These are phyloP conservation scores for Aureobasidium sp. DNA, from an alignment of 2,329 filamentous ascomycete species.

Conservation along the genomic window DNA sequence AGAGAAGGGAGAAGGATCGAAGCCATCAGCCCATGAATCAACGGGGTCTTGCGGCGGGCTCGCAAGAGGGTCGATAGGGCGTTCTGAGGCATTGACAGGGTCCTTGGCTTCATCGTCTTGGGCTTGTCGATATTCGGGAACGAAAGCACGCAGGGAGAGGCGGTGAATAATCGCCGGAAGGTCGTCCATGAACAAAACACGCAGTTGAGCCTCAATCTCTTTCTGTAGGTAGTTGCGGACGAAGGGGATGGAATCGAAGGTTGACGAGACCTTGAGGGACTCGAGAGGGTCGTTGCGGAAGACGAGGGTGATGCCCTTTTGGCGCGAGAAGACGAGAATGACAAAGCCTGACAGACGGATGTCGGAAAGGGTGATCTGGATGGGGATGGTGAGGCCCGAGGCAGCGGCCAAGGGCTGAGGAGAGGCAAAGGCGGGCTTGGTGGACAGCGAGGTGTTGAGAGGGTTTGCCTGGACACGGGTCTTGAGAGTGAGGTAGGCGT, in stretches of 20 bases:
- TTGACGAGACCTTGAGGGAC: constrained; percentile 95
- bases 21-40: constrained; percentile 66
- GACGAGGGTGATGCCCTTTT: constrained; percentile 92
- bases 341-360: constrained; percentile 96
- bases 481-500: constrained; percentile 90
- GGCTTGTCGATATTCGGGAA: constrained; percentile 69
- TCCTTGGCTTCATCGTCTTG: constrained; percentile 47
- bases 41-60: constrained; percentile 53
- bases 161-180: constrained; percentile 93
- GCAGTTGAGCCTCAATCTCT: constrained; percentile 87
- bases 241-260: constrained; percentile 97
- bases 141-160: constrained; percentile 80
- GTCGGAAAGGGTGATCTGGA: constrained; percentile 92
- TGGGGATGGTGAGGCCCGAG: constrained; percentile 88
- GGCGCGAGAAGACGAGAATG: constrained; percentile 92
- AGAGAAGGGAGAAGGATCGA: constrained; percentile 61
- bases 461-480: constrained; percentile 97
- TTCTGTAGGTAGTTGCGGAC: constrained; percentile 94
- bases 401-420: constrained; percentile 85
- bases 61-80: constrained; percentile 25
- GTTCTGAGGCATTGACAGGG: constrained; percentile 19
- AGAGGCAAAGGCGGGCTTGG: constrained; percentile 83
- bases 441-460: constrained; percentile 87
- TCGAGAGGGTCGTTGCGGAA: constrained; percentile 98
- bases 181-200: constrained; percentile 96